Conservation (phyloP, 2,329 filamentous ascomycete genomes). For the Pseudogymnoascus sp. region DNA sequence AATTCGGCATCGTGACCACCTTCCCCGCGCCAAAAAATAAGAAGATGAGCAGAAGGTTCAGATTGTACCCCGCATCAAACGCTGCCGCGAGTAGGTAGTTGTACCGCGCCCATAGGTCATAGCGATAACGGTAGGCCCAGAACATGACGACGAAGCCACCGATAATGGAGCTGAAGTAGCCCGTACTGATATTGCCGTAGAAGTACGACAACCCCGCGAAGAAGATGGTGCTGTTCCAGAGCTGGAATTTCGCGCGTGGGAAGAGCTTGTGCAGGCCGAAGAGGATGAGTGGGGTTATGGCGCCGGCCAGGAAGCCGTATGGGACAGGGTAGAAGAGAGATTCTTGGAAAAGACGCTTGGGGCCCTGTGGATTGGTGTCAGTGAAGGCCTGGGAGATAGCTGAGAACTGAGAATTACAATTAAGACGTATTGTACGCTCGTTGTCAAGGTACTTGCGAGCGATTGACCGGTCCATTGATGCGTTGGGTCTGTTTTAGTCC, state of each 20-base stretch:
- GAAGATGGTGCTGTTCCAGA: slow-evolving; percentile 58
- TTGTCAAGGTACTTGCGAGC: slow-evolving; percentile 44
- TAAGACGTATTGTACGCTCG: slow-evolving; percentile 53
- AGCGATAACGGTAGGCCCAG: slow-evolving; percentile 48
- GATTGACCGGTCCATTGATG: slow-evolving; percentile 56
- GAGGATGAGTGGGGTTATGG: slow-evolving; percentile 38
- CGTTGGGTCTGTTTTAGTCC: slow-evolving; percentile 43
- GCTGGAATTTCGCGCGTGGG: slow-evolving; percentile 42
- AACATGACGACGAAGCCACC: slow-evolving; percentile 56
- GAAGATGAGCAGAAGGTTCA: slow-evolving; percentile 56
- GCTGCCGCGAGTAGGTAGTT: slow-evolving; percentile 56
- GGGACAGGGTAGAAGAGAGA: slow-evolving; percentile 42
- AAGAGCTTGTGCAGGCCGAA: slow-evolving; percentile 46
- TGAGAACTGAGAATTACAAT: slow-evolving; percentile 33
- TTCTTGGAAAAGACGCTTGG: slow-evolving; percentile 41
- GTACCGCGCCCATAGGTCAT: slow-evolving; percentile 51
- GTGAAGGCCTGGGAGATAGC: neutral
- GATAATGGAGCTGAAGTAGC: slow-evolving; percentile 49
- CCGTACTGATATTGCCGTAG: slow-evolving; percentile 56
- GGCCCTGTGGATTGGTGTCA: slow-evolving; percentile 29
- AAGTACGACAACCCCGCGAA: slow-evolving; percentile 48
- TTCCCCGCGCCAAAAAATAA: slow-evolving; percentile 51
- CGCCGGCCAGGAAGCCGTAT: slow-evolving; percentile 47
- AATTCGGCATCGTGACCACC: slow-evolving; percentile 52
- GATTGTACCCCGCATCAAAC: slow-evolving; percentile 55